Percentiles rank a stretch among this genome's conserved stretches.
Conservation (phyloP, 2,329 filamentous ascomycete species). For the Cordyceps javanica region DNA sequence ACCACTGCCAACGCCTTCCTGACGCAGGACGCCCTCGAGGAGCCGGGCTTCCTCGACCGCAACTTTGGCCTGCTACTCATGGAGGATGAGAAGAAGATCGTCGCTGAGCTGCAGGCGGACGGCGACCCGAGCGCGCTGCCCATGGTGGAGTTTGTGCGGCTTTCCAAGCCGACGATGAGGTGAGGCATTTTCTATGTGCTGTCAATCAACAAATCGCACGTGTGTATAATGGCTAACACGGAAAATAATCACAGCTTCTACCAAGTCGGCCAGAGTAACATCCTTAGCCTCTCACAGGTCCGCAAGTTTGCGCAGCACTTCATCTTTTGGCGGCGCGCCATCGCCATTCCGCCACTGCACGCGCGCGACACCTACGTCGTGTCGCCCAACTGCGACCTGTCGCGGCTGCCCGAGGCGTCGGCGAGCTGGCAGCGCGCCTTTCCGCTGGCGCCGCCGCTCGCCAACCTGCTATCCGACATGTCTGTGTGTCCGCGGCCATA, state of each 20-base stretch:
- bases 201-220: no score
- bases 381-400: constrained; percentile 79
- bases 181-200: constrained; percentile 33
- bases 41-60: constrained; percentile 67
- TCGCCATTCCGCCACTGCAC: constrained; percentile 85
- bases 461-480: constrained; percentile 80
- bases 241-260: constrained; percentile 48
- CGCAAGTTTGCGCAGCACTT: constrained; percentile 87
- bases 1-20: constrained; percentile 77
- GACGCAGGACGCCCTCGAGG: constrained; percentile 60
- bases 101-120: constrained; percentile 70
- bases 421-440: constrained; percentile 72
- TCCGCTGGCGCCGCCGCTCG: constrained; percentile 73
- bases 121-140: constrained; percentile 68
- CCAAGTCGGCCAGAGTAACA: constrained; percentile 64
- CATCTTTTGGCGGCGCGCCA: constrained; percentile 90
- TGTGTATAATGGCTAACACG: no score
- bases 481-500: constrained; percentile 77
- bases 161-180: constrained; percentile 63
- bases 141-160: constrained; percentile 74
- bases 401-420: constrained; percentile 61
- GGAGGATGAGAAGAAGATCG: constrained; percentile 69
- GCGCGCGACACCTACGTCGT: constrained; percentile 86
- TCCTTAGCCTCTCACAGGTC: constrained; percentile 72
- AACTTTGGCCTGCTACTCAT: constrained; percentile 83